Base-by-base conservation (phyloP, 1,284 basidiomycete species). In the Puccinia novopanici region DNA sequence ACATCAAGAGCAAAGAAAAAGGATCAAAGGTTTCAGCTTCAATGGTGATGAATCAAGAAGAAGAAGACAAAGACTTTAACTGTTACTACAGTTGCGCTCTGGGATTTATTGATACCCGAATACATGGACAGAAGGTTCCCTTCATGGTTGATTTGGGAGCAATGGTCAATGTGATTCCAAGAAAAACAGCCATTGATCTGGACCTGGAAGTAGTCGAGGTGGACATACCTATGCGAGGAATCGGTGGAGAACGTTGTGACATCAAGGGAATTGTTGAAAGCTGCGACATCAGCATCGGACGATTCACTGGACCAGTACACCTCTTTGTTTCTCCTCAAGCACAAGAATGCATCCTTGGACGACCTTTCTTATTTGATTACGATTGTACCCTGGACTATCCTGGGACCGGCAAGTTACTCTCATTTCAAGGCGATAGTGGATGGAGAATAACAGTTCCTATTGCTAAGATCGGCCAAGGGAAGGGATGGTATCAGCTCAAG, bases 341-440 rank as follows among this genome's bases (percentile, higher is more conserved):
- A 57, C 19, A 57, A 57, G 55, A 57, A 22, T 57, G 55, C 22
- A 57, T 57, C 22, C 55, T 57, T n/a, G n/a, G n/a, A n/a, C n/a
- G n/a, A n/a, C n/a, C n/a, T n/a, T n/a, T n/a, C n/a, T n/a, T n/a
- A n/a, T n/a, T n/a, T n/a, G n/a, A n/a, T n/a, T n/a, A n/a, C n/a
- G n/a, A n/a, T n/a, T n/a, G n/a, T n/a, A n/a, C n/a, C n/a, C n/a
- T n/a, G n/a, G n/a, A n/a, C n/a, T n/a, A n/a, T n/a, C n/a, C n/a
- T n/a, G n/a, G n/a, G n/a, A n/a, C n/a, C n/a, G n/a, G n/a, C n/a
- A n/a, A n/a, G n/a, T n/a, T n/a, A n/a, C n/a, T n/a, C n/a, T n/a
- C n/a, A n/a, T n/a, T n/a, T n/a, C n/a, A n/a, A n/a, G n/a, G n/a
- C n/a, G n/a, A n/a, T n/a, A n/a, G n/a, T n/a, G n/a, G n/a, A n/a